These are phyloP conservation scores for Polychaeton citri DNA, from an alignment of 2,329 filamentous ascomycete species.

Conservation along the genomic window DNA sequence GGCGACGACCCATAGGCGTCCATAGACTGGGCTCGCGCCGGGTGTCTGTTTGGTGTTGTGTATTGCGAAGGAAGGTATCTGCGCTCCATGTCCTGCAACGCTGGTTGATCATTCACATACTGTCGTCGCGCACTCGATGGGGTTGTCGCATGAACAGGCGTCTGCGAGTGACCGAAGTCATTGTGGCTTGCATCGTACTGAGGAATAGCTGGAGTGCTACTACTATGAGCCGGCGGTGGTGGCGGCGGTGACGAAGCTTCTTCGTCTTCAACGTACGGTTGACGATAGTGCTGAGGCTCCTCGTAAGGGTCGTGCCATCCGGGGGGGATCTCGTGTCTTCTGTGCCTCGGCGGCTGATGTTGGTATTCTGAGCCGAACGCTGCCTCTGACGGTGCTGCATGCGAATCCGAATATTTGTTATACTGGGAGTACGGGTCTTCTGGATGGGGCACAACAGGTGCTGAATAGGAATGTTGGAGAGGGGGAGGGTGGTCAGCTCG, in stretches of 20 bases:
- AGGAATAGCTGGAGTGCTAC: slow-evolving; percentile 19
- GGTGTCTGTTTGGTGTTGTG: slow-evolving; percentile 9
- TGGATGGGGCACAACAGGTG: slow-evolving; percentile 39
- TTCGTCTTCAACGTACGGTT: slow-evolving; percentile 11
- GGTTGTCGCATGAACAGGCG: slow-evolving; percentile 6
- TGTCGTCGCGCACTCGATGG: slow-evolving; percentile 11
- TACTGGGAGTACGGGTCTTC: slow-evolving; percentile 11
- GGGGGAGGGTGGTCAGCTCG: slow-evolving; percentile 1
- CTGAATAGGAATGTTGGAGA: slow-evolving; percentile 31
- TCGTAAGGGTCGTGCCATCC: slow-evolving; percentile 16
- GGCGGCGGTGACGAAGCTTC: slow-evolving; percentile 16
- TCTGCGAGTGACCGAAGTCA: slow-evolving; percentile 8
- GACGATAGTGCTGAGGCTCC: slow-evolving; percentile 6
- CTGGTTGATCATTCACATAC: slow-evolving; percentile 15
- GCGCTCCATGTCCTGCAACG: slow-evolving; percentile 18
- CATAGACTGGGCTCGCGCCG: slow-evolving; percentile 14
- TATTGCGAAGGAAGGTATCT: slow-evolving; percentile 13
- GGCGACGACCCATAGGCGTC: slow-evolving; percentile 17
- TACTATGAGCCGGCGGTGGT: slow-evolving; percentile 23
- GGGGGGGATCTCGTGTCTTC: slow-evolving; percentile 14
- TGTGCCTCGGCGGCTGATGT: slow-evolving; percentile 14
- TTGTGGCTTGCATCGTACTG: slow-evolving; percentile 5
- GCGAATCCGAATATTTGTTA: slow-evolving; percentile 10
- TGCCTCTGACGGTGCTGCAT: slow-evolving; percentile 18
- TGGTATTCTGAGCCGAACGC: slow-evolving; percentile 21